A percentile compares a stretch with the other conserved stretches of the same genome.
Conservation (phyloP, 2,329 filamentous ascomycete genomes). For the Diaporthe aspalathi region DNA sequence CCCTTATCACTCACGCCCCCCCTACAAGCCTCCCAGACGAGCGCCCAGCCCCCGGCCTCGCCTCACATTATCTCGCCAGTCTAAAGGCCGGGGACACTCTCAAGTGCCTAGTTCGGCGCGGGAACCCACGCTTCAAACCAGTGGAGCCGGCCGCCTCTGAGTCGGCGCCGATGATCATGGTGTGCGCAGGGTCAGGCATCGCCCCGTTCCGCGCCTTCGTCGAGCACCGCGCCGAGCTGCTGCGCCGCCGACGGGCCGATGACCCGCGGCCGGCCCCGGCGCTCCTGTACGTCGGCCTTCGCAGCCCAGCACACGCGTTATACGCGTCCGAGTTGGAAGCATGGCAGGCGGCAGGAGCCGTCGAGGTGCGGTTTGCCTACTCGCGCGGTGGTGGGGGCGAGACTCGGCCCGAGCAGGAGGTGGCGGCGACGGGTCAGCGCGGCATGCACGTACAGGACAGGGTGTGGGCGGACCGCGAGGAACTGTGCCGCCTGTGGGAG, state of each 20-base stretch:
- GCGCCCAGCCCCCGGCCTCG: no score
- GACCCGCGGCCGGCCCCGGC: constrained; percentile 75
- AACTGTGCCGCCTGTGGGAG: constrained; percentile 32
- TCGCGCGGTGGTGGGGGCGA: no score
- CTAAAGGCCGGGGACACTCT: no score
- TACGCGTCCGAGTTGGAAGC: constrained; percentile 44
- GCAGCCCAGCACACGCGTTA: constrained; percentile 49
- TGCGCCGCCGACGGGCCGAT: no score
- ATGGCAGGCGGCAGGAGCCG: constrained; percentile 80
- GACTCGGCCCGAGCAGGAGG: no score
- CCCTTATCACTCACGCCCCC: no score
- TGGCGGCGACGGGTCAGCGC: no score
- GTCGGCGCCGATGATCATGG: constrained; percentile 63
- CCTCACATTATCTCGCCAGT: no score
- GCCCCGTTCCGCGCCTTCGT: constrained; percentile 73
- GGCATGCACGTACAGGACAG: constrained; percentile 40
- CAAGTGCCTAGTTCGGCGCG: no score
- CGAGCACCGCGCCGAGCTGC: constrained; percentile 69
- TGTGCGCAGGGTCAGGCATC: constrained; percentile 66
- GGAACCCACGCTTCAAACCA: no score
- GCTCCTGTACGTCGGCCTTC: constrained; percentile 56
- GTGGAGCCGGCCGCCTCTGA: no score
- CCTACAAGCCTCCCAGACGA: no score
- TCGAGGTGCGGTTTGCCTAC: constrained; percentile 51
- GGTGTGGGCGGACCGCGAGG: constrained; percentile 40